Evolutionary conservation across 129 eudicot genomes (phyloP).

Genomic region (Logfia minima): DNA sequence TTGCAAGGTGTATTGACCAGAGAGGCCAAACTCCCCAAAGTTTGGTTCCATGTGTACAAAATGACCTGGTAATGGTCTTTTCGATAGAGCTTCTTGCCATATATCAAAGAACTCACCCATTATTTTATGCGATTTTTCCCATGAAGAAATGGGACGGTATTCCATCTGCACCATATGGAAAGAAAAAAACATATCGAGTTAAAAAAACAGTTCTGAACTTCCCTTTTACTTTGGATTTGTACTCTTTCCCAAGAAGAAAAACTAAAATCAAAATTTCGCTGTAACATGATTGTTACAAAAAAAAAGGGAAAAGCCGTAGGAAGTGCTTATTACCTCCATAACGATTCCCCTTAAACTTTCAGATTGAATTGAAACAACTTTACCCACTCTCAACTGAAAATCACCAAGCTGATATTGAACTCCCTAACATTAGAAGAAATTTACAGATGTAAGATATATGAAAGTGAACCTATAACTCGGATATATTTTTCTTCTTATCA

Average conservation of each 20-base stretch:
- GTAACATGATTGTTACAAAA: neutral
- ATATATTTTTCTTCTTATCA: neutral
- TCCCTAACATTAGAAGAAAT: conserved; percentile 47
- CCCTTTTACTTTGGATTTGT: neutral
- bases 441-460: neutral
- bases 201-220: neutral
- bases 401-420: conserved; percentile 92
- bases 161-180: conserved; percentile 61
- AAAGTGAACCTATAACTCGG: neutral
- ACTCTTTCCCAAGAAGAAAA: neutral
- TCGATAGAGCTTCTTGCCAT: conserved; percentile 74
- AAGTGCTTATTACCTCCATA: conserved; percentile 69
- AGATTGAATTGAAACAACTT: conserved; percentile 70
- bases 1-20: conserved; percentile 67
- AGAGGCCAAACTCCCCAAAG: conserved; percentile 69
- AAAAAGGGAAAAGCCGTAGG: neutral
- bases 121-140: conserved; percentile 77
- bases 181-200: neutral
- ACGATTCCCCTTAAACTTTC: conserved; percentile 88
- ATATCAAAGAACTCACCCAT: conserved; percentile 77
- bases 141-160: conserved; percentile 78
- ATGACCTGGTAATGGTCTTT: conserved; percentile 85
- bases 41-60: conserved; percentile 80
- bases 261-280: neutral
- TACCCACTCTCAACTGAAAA: conserved; percentile 87